A percentile compares a stretch with the other conserved stretches of the same genome.
phyloP scores from a whole-genome alignment of 139 green algal genomes.

The Closterium sp. region DNA sequence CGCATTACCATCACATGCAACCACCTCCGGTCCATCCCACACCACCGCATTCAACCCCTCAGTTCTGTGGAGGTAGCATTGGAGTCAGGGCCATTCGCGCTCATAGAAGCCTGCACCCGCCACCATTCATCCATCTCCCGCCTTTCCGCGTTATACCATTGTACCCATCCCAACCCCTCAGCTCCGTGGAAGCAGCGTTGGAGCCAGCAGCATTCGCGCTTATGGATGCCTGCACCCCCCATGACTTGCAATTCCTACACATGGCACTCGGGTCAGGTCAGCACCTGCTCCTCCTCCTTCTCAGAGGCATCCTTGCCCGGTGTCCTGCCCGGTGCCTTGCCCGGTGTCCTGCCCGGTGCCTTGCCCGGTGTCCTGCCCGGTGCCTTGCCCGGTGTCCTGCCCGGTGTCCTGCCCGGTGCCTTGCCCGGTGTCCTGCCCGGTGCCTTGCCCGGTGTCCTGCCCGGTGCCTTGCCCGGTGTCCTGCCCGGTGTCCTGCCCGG shows the following conservation, averaged over 20 bases:
- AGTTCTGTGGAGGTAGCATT: background rate
- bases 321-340: no score
- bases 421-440: no score
- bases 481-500: no score
- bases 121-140: no score
- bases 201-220: background rate
- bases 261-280: background rate
- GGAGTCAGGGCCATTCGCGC: background rate
- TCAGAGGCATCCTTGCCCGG: no score
- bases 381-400: no score
- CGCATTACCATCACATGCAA: background rate
- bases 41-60: background rate
- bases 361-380: no score
- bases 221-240: background rate
- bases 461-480: no score
- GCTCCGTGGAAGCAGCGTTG: background rate
- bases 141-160: no score
- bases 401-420: no score
- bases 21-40: background rate
- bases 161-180: background rate
- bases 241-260: background rate
- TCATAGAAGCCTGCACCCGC: background rate
- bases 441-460: no score
- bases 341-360: no score
- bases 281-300: background rate